Evolutionary conservation across 2,329 filamentous ascomycete species (phyloP), one percentile per base, ranked within the genome.

Genomic region (Xylariaceae sp.): DNA sequence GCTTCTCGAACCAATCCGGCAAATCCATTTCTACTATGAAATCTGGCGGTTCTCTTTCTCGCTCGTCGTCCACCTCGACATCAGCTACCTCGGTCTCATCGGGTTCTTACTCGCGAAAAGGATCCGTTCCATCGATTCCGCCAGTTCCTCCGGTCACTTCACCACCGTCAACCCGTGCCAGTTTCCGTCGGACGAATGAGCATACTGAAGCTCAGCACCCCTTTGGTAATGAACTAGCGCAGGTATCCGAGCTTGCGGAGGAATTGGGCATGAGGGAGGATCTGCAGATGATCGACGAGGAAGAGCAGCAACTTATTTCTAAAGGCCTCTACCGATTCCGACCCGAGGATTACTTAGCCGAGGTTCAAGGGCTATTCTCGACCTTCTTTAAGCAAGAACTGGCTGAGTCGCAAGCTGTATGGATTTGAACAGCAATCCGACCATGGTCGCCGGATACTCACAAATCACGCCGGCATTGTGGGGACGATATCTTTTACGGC

Each of bases 231-330:
- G 95, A 99, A 74, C 79, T 98, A 50, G 91, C 91, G 54, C 89
- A 98, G 74, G 90, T 98, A 20, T 91, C 92, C 50, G 95, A 98
- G 74, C 83, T 97, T 16, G 93, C 89, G 0, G 95, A 98, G 75
- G 93, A 97, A 74, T 93, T 91, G 65, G 86, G 86, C 42, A 80
- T 86, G 26, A 81, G 82, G 60, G 81, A 85, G 40, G 75, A 81
- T 60, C 71, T 83, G 57, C 80, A 81, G n/a, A 78, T 86, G 44
- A 76, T 87, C 40, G 88, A 93, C 44, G 89, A 91, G 52, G 91
- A 96, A 72, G 82, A 90, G 67, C 79, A 84, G 63, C 84, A 88
- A 56, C 84, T 98, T 70, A 74, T 81, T 56, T 79, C 82, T 20
- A 85, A 84, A 59, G 91, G 90, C 2, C 81, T 97, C 5, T 81